Base-by-base conservation (phyloP, 2,329 filamentous ascomycete species). In the Calonectria hongkongensis region DNA sequence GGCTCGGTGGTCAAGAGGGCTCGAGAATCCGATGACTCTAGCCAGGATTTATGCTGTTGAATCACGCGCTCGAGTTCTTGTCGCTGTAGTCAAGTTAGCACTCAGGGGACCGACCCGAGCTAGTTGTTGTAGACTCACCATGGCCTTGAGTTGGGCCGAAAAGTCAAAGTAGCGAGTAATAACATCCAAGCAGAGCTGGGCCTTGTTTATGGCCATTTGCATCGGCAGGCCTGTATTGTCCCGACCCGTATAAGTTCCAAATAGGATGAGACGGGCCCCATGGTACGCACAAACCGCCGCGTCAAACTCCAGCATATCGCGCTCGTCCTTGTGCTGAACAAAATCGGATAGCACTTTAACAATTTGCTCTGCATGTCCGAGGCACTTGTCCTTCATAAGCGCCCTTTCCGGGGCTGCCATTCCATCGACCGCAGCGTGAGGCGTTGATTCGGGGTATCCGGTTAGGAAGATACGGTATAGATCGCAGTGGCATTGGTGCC, bases 241-340 rank as follows among this genome's bases (percentile, higher is more conserved):
- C 27, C 70, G 72, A 1, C 78, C 74, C 0, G 77, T 80, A 25
- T 80, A 80, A 2, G 77, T 74, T 0, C 79, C 79, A 47, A 85
- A 86, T 18, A 86, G 75, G 1, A 86, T 78, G 2, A 87, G 76
- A 1, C 85, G 81, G 0, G 84, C 82, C 4, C 83, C 82, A 43
- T 87, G 85, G 33, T 86, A 87, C 0, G 83, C 85, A 45, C 85
- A 87, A 2, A 87, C 84, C 5, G 85, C 85, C 0, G 81, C 82
- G 51, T 87, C 85, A 39, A 84, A 83, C 65, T 87, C 85, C 0
- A 86, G 78, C 13, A 84, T 80, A 6, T 80, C 75, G 1, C 72
- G 71, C 12, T 76, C 77, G 5, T 80, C 71, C 18, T 81, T 81
- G n/a, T 79, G 71, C 36, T 80, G 76, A 6, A 85, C 80, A 70